Evolutionary conservation across 2,329 filamentous ascomycete genomes (phyloP), one percentile per base, ranked within the genome.

Genomic region (Colletotrichum liriopes): DNA sequence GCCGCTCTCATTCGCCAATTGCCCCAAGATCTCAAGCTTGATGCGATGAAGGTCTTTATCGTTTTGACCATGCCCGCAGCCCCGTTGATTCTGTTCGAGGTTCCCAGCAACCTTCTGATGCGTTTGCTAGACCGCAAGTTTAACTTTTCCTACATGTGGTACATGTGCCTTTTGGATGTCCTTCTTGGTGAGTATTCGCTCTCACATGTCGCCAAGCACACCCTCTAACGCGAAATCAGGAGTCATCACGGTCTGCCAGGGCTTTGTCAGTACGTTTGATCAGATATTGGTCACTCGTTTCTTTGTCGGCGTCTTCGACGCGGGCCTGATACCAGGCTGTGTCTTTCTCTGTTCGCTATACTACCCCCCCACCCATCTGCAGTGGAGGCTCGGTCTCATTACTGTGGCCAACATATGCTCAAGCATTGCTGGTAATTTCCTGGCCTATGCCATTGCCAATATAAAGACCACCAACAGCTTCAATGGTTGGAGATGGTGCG

Each of bases 221-320:
- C 7, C 29, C 9, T 39, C n/a, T 67, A 29, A 58, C 58, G 65
- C 39, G 14, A 5, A 11, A 29, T 6, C 51, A 77, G 78, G 76
- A 35, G 26, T 77, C 26, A 72, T 77, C 23, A 79, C 77, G 6
- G 60, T 78, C 2, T 73, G 71, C 14, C 77, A 78, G 65, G 78
- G 74, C 2, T 78, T 79, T 29, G 75, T 77, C 3, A 62, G 74
- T n/a, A 69, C 65, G 0, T 76, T 75, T 56, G 72, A 72, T 6
- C 75, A 74, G 14, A 73, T 77, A 2, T 41, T 77, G 12, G 71
- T 68, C 7, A 76, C 76, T 3, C 70, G 76, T 8, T 73, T 77
- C 39, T 55, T 77, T 29, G 71, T 77, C 12, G 76, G 76, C 4
- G 65, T 77, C 6, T 75, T 77, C 16, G 76, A 77, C 39, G 73